Evolutionary conservation across 768 basidiomycete species (phyloP).

Genomic region (Holtermanniella nyarrowii): DNA sequence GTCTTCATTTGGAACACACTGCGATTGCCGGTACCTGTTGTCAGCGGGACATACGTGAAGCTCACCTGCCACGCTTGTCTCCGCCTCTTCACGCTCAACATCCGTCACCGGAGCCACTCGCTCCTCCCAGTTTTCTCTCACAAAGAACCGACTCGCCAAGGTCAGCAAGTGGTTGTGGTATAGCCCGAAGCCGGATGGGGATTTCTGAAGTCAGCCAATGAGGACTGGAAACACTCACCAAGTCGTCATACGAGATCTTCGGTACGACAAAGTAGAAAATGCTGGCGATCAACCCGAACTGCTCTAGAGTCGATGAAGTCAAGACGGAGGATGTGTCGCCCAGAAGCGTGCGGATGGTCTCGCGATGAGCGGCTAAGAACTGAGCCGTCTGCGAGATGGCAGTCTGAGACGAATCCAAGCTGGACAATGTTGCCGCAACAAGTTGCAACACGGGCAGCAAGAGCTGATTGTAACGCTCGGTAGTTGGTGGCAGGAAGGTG

Average conservation of each 20-base stretch:
- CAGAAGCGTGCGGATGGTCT: background rate
- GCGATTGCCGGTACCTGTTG: background rate
- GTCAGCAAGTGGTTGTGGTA: constrained; percentile 69
- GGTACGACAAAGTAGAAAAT: constrained; percentile 61
- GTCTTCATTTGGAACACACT: constrained; percentile 8
- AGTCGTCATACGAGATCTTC: constrained; percentile 61
- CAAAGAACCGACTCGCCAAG: constrained; percentile 62
- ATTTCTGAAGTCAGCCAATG: constrained; percentile 18
- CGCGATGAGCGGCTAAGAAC: background rate
- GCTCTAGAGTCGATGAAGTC: constrained; percentile 47
- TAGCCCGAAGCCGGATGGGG: constrained; percentile 62
- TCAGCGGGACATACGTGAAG: background rate
- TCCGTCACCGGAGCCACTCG: constrained; percentile 58
- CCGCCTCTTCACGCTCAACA: constrained; percentile 52
- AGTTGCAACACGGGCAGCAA: constrained; percentile 79
- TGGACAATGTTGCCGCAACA: constrained; percentile 62
- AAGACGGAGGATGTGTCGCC: background rate
- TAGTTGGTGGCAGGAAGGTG: constrained; percentile 15
- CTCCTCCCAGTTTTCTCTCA: constrained; percentile 51
- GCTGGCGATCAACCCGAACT: constrained; percentile 66
- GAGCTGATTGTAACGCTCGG: constrained; percentile 82
- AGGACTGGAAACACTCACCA: constrained; percentile 50
- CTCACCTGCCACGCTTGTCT: constrained; percentile 23
- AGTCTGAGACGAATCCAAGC: constrained; percentile 59
- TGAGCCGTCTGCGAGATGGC: constrained; percentile 47